phyloP scores from a whole-genome alignment of 768 basidiomycete genomes.

The Pleurotus giganteus region DNA sequence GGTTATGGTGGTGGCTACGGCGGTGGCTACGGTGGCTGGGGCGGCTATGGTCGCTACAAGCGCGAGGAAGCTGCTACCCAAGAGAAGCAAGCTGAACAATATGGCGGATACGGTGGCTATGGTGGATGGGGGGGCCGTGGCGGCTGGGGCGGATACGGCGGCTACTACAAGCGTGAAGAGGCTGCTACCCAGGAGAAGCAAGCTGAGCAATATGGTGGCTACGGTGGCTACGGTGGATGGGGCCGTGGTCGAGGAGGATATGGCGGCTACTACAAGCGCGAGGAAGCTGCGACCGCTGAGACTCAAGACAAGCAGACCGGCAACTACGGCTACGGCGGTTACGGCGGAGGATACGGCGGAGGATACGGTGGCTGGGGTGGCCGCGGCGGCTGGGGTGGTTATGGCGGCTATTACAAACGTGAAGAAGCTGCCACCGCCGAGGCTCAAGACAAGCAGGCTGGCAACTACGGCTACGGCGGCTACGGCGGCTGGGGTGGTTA shows the following conservation, averaged over 20 bases:
- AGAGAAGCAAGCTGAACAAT: slow-evolving; percentile 1
- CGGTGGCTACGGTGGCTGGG: neutral
- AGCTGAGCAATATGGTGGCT: neutral
- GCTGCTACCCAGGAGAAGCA: neutral
- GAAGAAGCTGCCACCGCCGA: neutral
- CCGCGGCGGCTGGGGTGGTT: neutral
- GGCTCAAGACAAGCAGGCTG: neutral
- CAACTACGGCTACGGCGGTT: neutral
- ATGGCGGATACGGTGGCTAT: neutral
- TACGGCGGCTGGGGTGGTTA: neutral
- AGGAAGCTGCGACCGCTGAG: slow-evolving; percentile 1
- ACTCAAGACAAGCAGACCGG: neutral
- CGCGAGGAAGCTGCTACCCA: slow-evolving; percentile 8
- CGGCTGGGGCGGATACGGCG: neutral
- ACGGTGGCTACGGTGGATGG: neutral
- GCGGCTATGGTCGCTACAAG: slow-evolving; percentile 1
- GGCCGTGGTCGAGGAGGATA: neutral
- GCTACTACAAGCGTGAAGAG: neutral
- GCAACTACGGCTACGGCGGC: neutral
- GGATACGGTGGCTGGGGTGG: neutral
- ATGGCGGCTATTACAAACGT: neutral
- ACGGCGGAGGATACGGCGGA: neutral
- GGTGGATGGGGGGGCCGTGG: neutral
- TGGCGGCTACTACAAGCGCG: slow-evolving; percentile 4
- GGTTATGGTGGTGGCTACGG: neutral